Evolutionary conservation across 768 basidiomycete genomes (phyloP), one percentile per base, ranked within the genome.

Genomic region (Leccinum longicurvipes): DNA sequence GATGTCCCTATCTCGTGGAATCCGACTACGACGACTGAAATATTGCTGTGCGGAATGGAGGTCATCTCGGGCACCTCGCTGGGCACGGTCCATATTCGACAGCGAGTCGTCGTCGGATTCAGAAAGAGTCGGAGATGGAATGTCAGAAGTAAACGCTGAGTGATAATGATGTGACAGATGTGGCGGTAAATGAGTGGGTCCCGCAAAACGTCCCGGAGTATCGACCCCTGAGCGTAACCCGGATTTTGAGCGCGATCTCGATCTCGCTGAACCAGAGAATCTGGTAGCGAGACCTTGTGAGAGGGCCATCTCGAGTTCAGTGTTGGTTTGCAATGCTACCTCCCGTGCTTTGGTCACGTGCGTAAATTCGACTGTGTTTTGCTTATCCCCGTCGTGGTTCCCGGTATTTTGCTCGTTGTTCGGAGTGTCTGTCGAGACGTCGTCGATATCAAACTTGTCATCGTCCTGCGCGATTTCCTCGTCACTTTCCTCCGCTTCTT

Each of bases 361-460:
- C 8, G 60, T 56, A 24, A 53, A 7, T 49, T 63, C 61, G 8
- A 19, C 36, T 15, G n/a, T 12, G 45, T 6, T 57, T 21, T 70
- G 64, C 49, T 65, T 56, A 36, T 47, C 56, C 46, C 56, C 59
- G 6, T 61, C 39, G 2, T 55, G 59, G 11, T 44, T 48, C 25
- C 29, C 52, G 25, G 1, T 10, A 25, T 32, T 29, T 27, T 53
- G 58, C 27, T 60, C 52, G 25, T 28, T 47, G 2, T 23, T 52
- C 10, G 71, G 73, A 19, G 79, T 76, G 49, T 86, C 85, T 3
- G 80, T 78, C 5, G 88, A 86, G 19, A 87, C 88, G 72, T 98
- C 95, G 63, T 97, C 91, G 51, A 98, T 98, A 70, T 99, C 97
- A 72, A 86, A 98, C 63, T 81, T 82, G 67, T 93, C 90, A 34